Evolutionary conservation across 2,329 filamentous ascomycete genomes (phyloP), one percentile per base, ranked within the genome.

Genomic region (Lachnellula hyalina): DNA sequence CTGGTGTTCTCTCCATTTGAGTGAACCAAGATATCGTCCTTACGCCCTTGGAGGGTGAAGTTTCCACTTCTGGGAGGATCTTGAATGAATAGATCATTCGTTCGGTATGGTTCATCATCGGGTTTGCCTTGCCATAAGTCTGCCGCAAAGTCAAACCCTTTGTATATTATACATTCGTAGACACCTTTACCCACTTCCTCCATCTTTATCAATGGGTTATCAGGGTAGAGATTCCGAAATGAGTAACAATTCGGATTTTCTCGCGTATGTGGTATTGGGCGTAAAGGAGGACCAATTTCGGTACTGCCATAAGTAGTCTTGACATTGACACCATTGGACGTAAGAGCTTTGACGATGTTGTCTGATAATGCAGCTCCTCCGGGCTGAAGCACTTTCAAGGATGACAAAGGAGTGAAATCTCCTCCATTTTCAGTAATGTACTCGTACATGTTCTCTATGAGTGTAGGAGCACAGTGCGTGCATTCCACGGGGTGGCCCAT

Each of bases 241-340:
- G 58, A 61, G 46, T 67, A 69, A 47, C 66, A 68, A 41, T 62
- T 55, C 9, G 63, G 58, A 47, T 65, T 68, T 8, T 61, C 51
- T 32, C 56, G 52, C 2, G 63, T 65, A 40, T 67, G 65, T 1
- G 65, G 64, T 23, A 70, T 65, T 34, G 66, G 64, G 4, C 66
- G 63, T 21, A 67, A 63, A 9, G 66, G 64, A n/a, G 67, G 66
- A 2, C 67, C 66, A 48, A 70, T 69, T 53, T 70, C 68, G 5
- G 68, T 69, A 34, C 62, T 67, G 2, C 68, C 68, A 44, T 69
- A 70, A 0, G 66, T 68, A 12, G 67, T 67, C 49, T 70, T 70
- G 46, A 69, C 64, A 49, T 70, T 70, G 2, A 67, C 63, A 6
- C 66, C 66, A 4, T 63, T 54, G 2, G 56, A 49, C 17, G 57